Evolutionary conservation across 441 rosid species (phyloP), one percentile per base, ranked within the genome.

Genomic region (Croton setiger): DNA sequence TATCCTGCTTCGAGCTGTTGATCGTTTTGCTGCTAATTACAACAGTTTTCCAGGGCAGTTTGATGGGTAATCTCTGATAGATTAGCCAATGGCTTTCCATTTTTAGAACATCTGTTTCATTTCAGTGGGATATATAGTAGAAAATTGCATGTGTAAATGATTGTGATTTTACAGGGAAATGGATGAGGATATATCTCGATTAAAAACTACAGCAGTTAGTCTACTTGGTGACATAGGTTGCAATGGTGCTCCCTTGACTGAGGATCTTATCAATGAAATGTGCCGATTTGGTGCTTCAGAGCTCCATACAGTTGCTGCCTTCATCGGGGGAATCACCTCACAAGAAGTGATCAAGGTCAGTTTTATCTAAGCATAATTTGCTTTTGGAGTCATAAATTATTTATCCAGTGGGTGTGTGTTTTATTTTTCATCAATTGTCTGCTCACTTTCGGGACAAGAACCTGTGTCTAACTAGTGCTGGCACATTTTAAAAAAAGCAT

Each of bases 341-440:
- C 99, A 95, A 79, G 98, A 95, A 88, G 89, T 83, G 63, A 95
- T 95, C 71, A 95, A 95, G 99, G 99, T 95, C 63, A 20, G 56
- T 3, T 76, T 72, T 60, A 36, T 70, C 39, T 8, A 39, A 20
- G 55, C 49, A 15, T 23, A 41, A 5, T 20, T 53, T 51, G 14
- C 23, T 39, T 20, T 21, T 13, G 3, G 58, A 31, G 31, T 58
- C 39, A n/a, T 51, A 15, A 33, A 18, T 15, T n/a, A n/a, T n/a
- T n/a, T n/a, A n/a, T n/a, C n/a, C n/a, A n/a, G n/a, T n/a, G n/a
- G n/a, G n/a, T n/a, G n/a, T n/a, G n/a, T n/a, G n/a, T n/a, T n/a
- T n/a, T n/a, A n/a, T n/a, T n/a, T n/a, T n/a, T n/a, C n/a, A n/a
- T n/a, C n/a, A n/a, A n/a, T n/a, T n/a, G n/a, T n/a, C n/a, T n/a